Evolutionary conservation across 2,329 filamentous ascomycete species (phyloP).

Genomic region (Trichoderma atroviride): DNA sequence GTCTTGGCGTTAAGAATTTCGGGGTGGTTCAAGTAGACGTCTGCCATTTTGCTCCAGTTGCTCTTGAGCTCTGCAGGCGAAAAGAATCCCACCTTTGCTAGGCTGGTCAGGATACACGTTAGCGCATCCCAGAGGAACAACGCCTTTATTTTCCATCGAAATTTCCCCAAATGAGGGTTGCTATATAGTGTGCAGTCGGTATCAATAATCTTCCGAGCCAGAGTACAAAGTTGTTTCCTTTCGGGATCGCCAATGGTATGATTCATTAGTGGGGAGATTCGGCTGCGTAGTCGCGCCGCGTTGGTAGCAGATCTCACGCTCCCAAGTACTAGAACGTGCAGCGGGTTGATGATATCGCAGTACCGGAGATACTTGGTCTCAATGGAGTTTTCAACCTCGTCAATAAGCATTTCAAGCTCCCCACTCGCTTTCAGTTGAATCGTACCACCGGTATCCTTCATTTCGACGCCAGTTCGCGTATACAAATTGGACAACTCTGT

Average conservation of each 20-base stretch:
- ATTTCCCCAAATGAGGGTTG: neutral
- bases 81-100: neutral
- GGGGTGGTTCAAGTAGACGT: neutral
- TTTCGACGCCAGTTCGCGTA: neutral
- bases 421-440: neutral
- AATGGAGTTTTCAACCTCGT: neutral
- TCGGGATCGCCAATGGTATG: neutral
- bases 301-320: neutral
- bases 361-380: neutral
- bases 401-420: neutral
- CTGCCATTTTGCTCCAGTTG: neutral
- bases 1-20: neutral
- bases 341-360: neutral
- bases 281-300: neutral
- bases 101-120: neutral
- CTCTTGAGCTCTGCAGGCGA: neutral
- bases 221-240: neutral
- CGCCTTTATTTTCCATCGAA: neutral
- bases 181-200: neutral
- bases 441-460: neutral
- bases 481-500: neutral
- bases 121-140: neutral
- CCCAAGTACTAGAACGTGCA: neutral
- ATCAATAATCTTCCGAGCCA: neutral
- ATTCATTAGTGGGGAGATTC: neutral